Evolutionary conservation across 257 asterid species (phyloP).

Genomic region (Penstemon newberryi): DNA sequence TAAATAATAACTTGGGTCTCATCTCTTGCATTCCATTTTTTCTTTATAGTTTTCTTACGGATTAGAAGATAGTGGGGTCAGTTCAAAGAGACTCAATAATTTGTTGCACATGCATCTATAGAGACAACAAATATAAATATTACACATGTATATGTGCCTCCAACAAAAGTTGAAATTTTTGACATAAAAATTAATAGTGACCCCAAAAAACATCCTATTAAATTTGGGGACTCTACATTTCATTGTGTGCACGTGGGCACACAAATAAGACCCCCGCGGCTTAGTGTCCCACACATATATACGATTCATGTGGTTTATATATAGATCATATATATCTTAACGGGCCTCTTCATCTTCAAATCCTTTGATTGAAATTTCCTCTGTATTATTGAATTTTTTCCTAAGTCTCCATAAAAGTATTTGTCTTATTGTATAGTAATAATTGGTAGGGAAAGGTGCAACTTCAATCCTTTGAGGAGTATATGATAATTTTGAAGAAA

Average conservation of each 20-base stretch:
- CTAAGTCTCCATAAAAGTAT: conserved; percentile 21
- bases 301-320: conserved; percentile 28
- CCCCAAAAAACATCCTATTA: conserved; percentile 29
- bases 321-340: conserved; percentile 26
- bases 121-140: conserved; percentile 30
- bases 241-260: conserved; percentile 59
- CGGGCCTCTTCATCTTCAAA: conserved; percentile 35
- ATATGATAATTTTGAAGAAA: background rate
- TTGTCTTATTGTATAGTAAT: conserved; percentile 29
- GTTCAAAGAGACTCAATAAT: conserved; percentile 45
- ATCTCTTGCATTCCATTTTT: conserved; percentile 5
- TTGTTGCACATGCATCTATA: conserved; percentile 56
- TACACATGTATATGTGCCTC: conserved; percentile 31
- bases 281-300: conserved; percentile 39
- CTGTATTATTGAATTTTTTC: conserved; percentile 35
- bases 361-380: conserved; percentile 32
- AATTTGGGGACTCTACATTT: conserved; percentile 36
- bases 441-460: conserved; percentile 23
- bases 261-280: conserved; percentile 36
- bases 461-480: conserved; percentile 1
- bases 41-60: conserved; percentile 30
- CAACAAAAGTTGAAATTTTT: conserved; percentile 29
- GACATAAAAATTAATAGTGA: conserved; percentile 16
- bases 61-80: conserved; percentile 47
- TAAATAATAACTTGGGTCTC: no score